Conservation (phyloP, 2,329 filamentous ascomycete species). For the Mariannaea elegans region DNA sequence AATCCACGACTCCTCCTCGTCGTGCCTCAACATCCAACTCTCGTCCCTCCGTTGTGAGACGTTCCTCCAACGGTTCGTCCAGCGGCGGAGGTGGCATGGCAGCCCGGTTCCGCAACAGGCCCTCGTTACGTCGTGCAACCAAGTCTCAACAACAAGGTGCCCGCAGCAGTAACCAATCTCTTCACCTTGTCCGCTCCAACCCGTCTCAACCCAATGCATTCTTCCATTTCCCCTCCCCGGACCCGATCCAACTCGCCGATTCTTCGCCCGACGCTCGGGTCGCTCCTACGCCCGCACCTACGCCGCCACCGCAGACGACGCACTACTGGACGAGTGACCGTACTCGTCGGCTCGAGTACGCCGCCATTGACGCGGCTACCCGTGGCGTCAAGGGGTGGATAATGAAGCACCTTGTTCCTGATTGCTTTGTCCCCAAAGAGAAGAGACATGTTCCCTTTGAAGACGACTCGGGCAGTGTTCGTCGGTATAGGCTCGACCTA, state of each 20-base stretch:
- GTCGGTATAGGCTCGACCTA: slow-evolving; percentile 68
- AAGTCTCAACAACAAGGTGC: slow-evolving; percentile 45
- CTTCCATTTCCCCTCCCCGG: slow-evolving; percentile 60
- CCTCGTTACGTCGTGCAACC: slow-evolving; percentile 52
- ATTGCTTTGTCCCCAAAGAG: slow-evolving; percentile 65
- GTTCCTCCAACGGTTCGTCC: slow-evolving; percentile 46
- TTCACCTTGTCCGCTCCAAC: slow-evolving; percentile 46
- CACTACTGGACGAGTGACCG: slow-evolving; percentile 74
- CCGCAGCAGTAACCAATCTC: slow-evolving; percentile 45
- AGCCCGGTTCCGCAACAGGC: slow-evolving; percentile 49
- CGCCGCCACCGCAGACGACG: slow-evolving; percentile 65
- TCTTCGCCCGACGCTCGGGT: slow-evolving; percentile 27
- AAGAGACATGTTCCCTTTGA: slow-evolving; percentile 64
- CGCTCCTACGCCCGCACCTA: slow-evolving; percentile 40
- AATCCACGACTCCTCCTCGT: slow-evolving; percentile 55
- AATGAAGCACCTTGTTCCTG: slow-evolving; percentile 64
- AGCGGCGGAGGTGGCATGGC: slow-evolving; percentile 31
- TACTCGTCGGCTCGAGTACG: slow-evolving; percentile 70
- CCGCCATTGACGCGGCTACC: slow-evolving; percentile 70
- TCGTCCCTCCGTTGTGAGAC: slow-evolving; percentile 43
- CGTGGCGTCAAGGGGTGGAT: slow-evolving; percentile 69
- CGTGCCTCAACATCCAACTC: slow-evolving; percentile 49
- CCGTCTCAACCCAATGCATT: slow-evolving; percentile 49
- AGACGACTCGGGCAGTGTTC: slow-evolving; percentile 70
- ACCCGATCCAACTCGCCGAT: slow-evolving; percentile 45